Percentiles rank a stretch among this genome's conserved stretches.
phyloP scores from a whole-genome alignment of 441 rosid genomes.

The Syzygium malaccense region DNA sequence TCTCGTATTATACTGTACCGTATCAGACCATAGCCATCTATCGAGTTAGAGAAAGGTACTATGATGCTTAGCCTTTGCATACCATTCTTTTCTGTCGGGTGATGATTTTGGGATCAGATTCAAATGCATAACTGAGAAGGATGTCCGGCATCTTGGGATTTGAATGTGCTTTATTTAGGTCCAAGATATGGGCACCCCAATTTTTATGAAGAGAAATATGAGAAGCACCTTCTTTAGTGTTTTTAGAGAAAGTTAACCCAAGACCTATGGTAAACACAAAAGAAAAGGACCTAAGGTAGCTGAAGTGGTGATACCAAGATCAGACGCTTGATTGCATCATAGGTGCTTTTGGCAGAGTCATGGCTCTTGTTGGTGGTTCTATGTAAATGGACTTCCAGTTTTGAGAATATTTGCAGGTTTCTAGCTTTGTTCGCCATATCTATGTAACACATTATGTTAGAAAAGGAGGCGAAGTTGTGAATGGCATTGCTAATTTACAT shows the following conservation, averaged over 20 bases:
- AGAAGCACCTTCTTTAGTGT: background rate
- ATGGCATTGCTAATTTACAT: background rate
- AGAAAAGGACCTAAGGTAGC: background rate
- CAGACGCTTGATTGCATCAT: background rate
- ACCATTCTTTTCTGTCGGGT: background rate
- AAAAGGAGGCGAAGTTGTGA: background rate
- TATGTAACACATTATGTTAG: background rate
- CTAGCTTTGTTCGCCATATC: background rate
- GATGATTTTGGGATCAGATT: background rate
- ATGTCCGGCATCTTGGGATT: background rate
- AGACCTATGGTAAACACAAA: background rate
- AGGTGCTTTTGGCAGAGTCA: background rate
- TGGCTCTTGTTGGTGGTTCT: background rate
- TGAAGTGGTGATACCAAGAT: background rate
- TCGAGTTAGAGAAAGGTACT: background rate
- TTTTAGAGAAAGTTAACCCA: background rate
- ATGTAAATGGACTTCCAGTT: background rate
- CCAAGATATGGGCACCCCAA: background rate
- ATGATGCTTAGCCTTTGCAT: background rate
- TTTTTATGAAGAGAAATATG: background rate
- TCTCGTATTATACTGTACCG: background rate
- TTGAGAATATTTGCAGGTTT: background rate
- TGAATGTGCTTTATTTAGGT: background rate
- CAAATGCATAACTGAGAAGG: background rate
- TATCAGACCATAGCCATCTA: background rate